Percentiles rank a stretch among this genome's conserved stretches.
Conservation (phyloP, 164 flowering plant species). For the Dillenia turbinata region DNA sequence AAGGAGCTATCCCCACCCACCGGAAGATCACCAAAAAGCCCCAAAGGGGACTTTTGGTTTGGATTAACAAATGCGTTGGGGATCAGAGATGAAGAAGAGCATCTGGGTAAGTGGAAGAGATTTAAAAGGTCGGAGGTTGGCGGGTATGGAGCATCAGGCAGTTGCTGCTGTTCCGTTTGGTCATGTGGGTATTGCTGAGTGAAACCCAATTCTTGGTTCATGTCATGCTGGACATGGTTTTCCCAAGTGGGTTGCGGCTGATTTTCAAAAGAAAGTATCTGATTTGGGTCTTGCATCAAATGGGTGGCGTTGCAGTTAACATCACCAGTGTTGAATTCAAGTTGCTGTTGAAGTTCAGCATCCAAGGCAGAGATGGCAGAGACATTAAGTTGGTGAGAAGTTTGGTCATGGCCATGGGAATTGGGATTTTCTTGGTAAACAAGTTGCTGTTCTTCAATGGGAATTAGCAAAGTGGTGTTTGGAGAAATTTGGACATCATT, state of each 20-base stretch:
- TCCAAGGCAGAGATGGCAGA: slow-evolving; percentile 16
- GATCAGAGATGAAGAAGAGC: slow-evolving; percentile 29
- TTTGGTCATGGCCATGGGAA: not conserved
- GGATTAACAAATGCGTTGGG: slow-evolving; percentile 33
- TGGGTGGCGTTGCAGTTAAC: not conserved
- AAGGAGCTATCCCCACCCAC: slow-evolving; percentile 10
- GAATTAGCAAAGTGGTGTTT: not conserved
- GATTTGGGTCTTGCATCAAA: slow-evolving; percentile 24
- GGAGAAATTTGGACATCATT: slow-evolving; percentile 11
- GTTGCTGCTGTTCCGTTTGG: slow-evolving; percentile 5
- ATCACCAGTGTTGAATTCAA: slow-evolving; percentile 3
- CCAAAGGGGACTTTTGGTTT: slow-evolving; percentile 20
- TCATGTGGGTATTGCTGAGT: slow-evolving; percentile 8
- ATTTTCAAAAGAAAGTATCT: too few relatives aligned
- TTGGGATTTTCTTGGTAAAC: slow-evolving; percentile 18
- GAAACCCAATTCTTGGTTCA: slow-evolving; percentile 16
- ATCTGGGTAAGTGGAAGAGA: slow-evolving; percentile 47
- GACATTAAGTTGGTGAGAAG: not conserved
- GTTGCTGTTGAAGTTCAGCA: slow-evolving; percentile 26
- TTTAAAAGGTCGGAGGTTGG: slow-evolving; percentile 53
- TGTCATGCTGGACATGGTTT: slow-evolving; percentile 5
- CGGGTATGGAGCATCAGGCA: slow-evolving; percentile 14
- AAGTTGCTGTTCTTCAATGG: slow-evolving; percentile 17
- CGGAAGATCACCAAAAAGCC: slow-evolving; percentile 28
- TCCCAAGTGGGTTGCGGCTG: slow-evolving; percentile 29